Evolutionary conservation across 73 alveolate species (phyloP), one percentile per base, ranked within the genome.

Genomic region (Paramecium biaurelia): DNA sequence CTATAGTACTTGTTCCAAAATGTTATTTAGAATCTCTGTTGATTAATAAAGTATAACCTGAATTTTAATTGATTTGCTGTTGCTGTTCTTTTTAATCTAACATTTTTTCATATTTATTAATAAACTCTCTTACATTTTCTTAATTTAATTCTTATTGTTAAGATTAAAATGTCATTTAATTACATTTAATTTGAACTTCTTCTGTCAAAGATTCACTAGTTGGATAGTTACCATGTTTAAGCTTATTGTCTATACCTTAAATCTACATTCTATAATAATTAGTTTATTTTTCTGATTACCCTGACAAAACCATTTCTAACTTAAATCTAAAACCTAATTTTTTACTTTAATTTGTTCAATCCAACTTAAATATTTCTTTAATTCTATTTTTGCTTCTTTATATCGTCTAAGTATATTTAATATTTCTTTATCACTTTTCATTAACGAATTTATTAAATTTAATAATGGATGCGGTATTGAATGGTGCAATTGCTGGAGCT

Each of bases 401-500:
- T 23, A 63, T 32, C 47, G 24, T 63, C 84, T 26, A 0, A 63
- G 45, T 30, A 18, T 32, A 11, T 14, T 9, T 63, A 63, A 63
- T 30, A 63, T 32, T 63, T 63, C 84, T 10, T 63, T 63, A 63
- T 63, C 87, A 74, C 87, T 37, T 37, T 74, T 74, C 59, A 74
- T 74, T 41, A 74, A 74, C 57, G 57, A 34, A 74, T 37, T 47
- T 34, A 74, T 74, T 74, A 74, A 37, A 37, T 15, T 53, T 34
- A 37, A 34, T 74, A 28, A 74, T 74, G 87, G 67, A 74, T 18
- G 67, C 87, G 15, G 38, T 79, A 43, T 37, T 79, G 15, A 79
- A 43, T 79, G 90, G 90, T 1, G 45, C 90, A 42, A 41, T 79
- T 26, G 90, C 90, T 24, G 76, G 76, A 30, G 42, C 90, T 4